phyloP scores from a whole-genome alignment of 2,329 filamentous ascomycete species.

The Parastagonospora avenae region DNA sequence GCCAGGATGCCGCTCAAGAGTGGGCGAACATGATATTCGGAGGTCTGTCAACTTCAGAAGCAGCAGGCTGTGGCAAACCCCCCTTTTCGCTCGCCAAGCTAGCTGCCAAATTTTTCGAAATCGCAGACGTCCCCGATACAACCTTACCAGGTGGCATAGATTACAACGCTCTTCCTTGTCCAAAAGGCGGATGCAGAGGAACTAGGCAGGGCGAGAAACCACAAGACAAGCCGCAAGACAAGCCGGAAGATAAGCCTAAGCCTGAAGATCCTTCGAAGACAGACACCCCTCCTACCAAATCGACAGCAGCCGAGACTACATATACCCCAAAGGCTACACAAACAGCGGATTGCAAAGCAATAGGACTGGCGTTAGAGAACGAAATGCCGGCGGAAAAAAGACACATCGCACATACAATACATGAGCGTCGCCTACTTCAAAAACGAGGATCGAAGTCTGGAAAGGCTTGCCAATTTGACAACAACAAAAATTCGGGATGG shows the following conservation, averaged over 20 bases:
- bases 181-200: neutral
- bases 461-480: no score
- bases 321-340: no score
- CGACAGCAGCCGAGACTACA: no score
- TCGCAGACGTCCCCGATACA: conserved; percentile 7
- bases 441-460: no score
- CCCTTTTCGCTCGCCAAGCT: conserved; percentile 6
- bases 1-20: conserved; percentile 8
- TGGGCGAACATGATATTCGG: conserved; percentile 13
- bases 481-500: no score
- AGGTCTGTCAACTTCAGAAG: neutral
- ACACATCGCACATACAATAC: no score
- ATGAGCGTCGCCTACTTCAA: no score
- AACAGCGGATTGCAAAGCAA: no score
- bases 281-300: no score
- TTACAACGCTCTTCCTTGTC: conserved; percentile 9
- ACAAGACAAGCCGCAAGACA: neutral
- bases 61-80: conserved; percentile 2
- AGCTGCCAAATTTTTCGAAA: conserved; percentile 2
- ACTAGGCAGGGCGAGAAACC: neutral
- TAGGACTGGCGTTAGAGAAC: no score
- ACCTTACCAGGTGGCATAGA: conserved; percentile 7
- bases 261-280: conserved; percentile 1
- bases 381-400: no score
- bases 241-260: neutral